Evolutionary conservation across 768 basidiomycete species (phyloP), one percentile per base, ranked within the genome.

Genomic region (Trametes sanguinea): DNA sequence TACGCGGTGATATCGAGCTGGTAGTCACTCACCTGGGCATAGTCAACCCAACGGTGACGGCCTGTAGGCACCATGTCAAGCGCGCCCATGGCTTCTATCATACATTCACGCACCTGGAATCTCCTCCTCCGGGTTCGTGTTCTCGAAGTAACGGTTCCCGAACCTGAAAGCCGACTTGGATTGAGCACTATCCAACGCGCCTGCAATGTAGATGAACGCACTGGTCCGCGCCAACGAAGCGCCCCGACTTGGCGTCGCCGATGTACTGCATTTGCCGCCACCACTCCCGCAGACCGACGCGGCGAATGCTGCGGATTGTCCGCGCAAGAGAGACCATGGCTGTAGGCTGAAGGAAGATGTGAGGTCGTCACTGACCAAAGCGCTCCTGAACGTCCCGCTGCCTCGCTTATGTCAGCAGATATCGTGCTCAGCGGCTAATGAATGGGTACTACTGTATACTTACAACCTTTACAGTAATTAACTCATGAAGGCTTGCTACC

Each of bases 31-130:
- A 92, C 92, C 79, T 97, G 94, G 16, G 89, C 83, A 70, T 83
- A 94, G 78, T 98, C 96, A 45, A 98, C 87, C 96, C 96, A 98
- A 75, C 96, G 85, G 72, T 97, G 94, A 67, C 96, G 92, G 69
- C 95, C 95, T 92, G 73, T 11, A 48, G 22, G 42, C 22, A 22
- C 22, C 22, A 22, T 22, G 22, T 22, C 22, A 22, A 22, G 22
- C 22, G 22, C 22, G 22, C 22, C 22, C 22, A 22, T 22, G 22
- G 22, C 22, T 22, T 22, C 22, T 22, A 22, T 22, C 22, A 22
- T 22, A 37, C 6, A 37, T 37, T 6, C 10, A 10, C 84, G 42
- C 63, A 92, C 94, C 94, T 57, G 95, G 95, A 48, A 95, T 75
- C 73, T 98, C 95, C 68, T 96, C 90, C 65, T 88, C 83, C 32